Conservation (phyloP, 768 basidiomycete species). For the Termitomyces sp. region DNA sequence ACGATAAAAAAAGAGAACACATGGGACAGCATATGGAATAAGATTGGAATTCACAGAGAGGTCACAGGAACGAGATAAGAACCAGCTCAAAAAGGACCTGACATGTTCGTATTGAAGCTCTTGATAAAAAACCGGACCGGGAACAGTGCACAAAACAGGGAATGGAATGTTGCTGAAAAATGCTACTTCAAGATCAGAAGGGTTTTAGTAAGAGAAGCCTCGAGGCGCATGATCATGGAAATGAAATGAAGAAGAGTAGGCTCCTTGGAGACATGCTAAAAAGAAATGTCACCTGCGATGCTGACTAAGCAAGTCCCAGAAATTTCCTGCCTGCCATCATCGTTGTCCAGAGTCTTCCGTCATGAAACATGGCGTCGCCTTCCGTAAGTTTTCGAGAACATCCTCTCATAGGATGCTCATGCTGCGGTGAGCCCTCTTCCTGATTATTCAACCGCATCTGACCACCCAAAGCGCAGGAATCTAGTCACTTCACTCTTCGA, state of each 20-base stretch:
- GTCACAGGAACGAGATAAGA: not conserved
- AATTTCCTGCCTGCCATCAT: conserved; percentile 7
- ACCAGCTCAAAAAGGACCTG: not conserved
- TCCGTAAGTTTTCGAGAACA: conserved; percentile 89
- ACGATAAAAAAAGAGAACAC: conserved; percentile 13
- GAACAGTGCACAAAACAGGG: not conserved
- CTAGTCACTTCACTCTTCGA: conserved; percentile 91
- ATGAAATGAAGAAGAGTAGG: not conserved
- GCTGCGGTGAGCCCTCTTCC: conserved; percentile 58
- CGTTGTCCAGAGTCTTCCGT: not conserved
- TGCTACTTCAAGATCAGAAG: not conserved
- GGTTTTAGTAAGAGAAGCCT: not conserved
- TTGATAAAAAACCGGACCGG: not conserved
- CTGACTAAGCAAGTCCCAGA: conserved; percentile 13
- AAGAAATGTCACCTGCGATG: conserved; percentile 1
- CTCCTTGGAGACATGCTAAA: not conserved
- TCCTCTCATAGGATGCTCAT: conserved; percentile 91
- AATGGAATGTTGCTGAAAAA: not conserved
- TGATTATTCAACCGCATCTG: not conserved
- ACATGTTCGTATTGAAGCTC: not conserved
- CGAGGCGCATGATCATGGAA: not conserved
- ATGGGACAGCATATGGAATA: not conserved
- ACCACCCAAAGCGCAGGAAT: conserved; percentile 53
- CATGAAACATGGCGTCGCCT: conserved; percentile 95
- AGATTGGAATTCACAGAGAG: conserved; percentile 1